A percentile compares a stretch with the other conserved stretches of the same genome.
phyloP scores from a whole-genome alignment of 1,284 basidiomycete genomes.

The Ceratobasidium sp. region DNA sequence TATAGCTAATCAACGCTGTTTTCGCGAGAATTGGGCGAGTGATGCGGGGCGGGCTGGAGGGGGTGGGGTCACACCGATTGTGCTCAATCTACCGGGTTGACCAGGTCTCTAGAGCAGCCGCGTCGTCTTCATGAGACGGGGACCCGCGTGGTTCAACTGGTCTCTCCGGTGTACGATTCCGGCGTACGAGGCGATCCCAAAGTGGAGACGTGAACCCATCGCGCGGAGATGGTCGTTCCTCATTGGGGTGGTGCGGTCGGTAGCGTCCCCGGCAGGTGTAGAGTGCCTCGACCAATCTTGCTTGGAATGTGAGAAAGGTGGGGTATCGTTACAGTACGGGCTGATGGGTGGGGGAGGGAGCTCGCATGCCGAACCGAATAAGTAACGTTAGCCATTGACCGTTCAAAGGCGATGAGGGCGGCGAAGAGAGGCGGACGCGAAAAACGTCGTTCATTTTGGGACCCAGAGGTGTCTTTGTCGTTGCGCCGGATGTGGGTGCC shows the following conservation, averaged over 20 bases:
- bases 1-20: not conserved
- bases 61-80: not conserved
- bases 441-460: too few relatives aligned
- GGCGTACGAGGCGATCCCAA: slow-evolving; percentile 13
- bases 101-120: not conserved
- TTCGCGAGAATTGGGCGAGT: not conserved
- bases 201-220: slow-evolving; percentile 24
- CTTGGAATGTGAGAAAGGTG: too few relatives aligned
- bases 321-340: too few relatives aligned
- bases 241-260: not conserved
- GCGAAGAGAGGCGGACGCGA: too few relatives aligned
- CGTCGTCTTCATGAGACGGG: slow-evolving; percentile 5
- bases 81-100: slow-evolving; percentile 32
- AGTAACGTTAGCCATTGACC: too few relatives aligned
- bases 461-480: too few relatives aligned
- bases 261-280: too few relatives aligned
- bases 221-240: slow-evolving; percentile 31
- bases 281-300: too few relatives aligned
- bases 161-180: slow-evolving; percentile 24
- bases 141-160: slow-evolving; percentile 34
- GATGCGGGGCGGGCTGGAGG: slow-evolving; percentile 1
- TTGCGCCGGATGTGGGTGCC: too few relatives aligned
- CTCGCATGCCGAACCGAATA: too few relatives aligned
- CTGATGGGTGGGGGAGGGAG: too few relatives aligned
- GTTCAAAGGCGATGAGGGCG: too few relatives aligned